phyloP scores from a whole-genome alignment of 192 early-diverging fungal species.

The Backusella sp. region DNA sequence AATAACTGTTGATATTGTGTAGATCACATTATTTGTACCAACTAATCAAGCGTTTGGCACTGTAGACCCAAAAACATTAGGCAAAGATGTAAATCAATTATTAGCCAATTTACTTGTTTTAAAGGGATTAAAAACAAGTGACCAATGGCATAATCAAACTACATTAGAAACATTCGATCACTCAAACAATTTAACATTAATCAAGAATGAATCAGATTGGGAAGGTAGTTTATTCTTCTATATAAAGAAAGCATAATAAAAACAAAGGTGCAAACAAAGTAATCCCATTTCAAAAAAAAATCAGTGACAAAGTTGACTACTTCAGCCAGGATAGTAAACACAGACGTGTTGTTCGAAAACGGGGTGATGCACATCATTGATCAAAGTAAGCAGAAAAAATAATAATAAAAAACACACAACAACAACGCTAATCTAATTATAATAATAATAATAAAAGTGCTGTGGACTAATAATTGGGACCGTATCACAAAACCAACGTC shows the following conservation, averaged over 20 bases:
- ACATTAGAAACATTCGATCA: background rate
- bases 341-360: background rate
- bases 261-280: background rate
- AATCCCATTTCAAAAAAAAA: background rate
- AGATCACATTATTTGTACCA: constrained; percentile 4
- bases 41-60: constrained; percentile 1
- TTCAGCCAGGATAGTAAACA: background rate
- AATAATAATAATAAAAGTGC: background rate
- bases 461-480: background rate
- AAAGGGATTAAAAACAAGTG: constrained; percentile 1
- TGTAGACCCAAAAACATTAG: background rate
- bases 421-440: background rate
- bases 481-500: constrained; percentile 5
- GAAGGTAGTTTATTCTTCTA: constrained; percentile 2
- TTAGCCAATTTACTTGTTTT: constrained; percentile 6
- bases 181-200: background rate
- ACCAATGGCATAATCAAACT: background rate
- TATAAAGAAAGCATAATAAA: background rate
- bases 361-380: constrained; percentile 4
- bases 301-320: background rate
- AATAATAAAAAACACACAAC: background rate
- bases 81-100: background rate
- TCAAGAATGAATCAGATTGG: background rate
- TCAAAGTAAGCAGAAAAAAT: background rate
- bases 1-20: background rate